Base-by-base conservation (phyloP, 75 land plant species). In the Isoetes taiwanensis region DNA sequence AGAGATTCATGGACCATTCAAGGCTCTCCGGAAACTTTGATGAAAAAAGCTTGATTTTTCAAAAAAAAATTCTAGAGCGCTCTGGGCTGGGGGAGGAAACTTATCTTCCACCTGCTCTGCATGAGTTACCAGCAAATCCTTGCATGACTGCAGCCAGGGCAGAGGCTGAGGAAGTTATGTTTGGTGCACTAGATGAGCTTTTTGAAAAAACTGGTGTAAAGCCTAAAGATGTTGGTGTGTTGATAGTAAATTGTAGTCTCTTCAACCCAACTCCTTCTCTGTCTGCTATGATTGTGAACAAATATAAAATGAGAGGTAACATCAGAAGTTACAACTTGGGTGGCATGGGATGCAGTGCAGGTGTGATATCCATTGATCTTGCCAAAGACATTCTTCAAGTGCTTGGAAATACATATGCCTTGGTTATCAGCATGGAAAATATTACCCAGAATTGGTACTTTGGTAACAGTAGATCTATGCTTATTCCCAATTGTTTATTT, bases 331-430 rank as follows among this genome's bases (percentile, higher is more conserved):
- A 57, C 55, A 81, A 81, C 43, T 59, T 81, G 1, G 84, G 84
- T 32, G 84, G 84, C 1, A 81, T 81, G 84, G 84, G 84, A 28
- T 81, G 84, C 43, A 81, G 84, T 55, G 84, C 84, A 10, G 84
- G 84, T 17, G 68, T 81, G 30, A 77, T 81, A 24, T 55, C 80
- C 11, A 70, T 77, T 32, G 83, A 80, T 76, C 80, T 80, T 52
- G 83, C 83, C 20, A 77, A 73, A 56, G 69, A 81, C 60, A 65
- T 81, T 31, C 65, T 81, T 11, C 84, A 81, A 71, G 81, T 78
- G 11, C 32, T 16, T 32, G 59, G 42, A 2, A 32, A 34, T 8
- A n/a, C 33, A n/a, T 30, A 30, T 4, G 59, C 30, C 3, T 4
- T 57, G 34, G 33, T 32, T 5, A 20, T 57, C 40, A 30, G 17